These are phyloP conservation scores for Cucurbita pepo DNA, from an alignment of 306 rosid genomes.

Conservation along the genomic window DNA sequence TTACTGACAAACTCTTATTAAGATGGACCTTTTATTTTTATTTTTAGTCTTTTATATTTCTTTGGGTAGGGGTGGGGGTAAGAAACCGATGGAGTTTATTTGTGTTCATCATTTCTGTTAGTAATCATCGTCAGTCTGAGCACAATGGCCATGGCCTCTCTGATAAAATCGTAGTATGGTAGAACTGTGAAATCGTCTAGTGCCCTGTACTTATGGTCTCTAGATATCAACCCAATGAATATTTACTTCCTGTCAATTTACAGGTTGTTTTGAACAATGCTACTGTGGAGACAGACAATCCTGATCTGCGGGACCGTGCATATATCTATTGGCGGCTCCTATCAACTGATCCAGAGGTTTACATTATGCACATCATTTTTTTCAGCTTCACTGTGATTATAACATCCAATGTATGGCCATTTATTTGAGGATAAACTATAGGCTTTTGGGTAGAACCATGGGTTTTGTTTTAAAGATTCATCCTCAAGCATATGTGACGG, in stretches of 20 bases:
- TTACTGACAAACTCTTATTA: too few relatives aligned
- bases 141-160: background rate
- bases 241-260: background rate
- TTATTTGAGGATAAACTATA: background rate
- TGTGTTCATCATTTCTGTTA: too few relatives aligned
- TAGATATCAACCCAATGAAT: background rate
- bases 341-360: conserved; percentile 98
- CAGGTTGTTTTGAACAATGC: conserved; percentile 99
- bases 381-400: background rate
- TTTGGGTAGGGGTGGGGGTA: too few relatives aligned
- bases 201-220: background rate
- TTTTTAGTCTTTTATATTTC: too few relatives aligned
- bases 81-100: too few relatives aligned
- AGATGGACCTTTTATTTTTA: too few relatives aligned
- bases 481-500: background rate
- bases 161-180: background rate
- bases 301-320: conserved; percentile 96
- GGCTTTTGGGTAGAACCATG: background rate
- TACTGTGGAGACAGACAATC: conserved; percentile 95
- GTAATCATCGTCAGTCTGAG: background rate
- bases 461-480: background rate
- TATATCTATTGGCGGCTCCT: conserved; percentile 99
- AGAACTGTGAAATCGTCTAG: background rate
- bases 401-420: background rate
- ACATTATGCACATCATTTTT: conserved; percentile 3